Evolutionary conservation across 495 filamentous ascomycete genomes (phyloP).

Genomic region (Glonium stellatum): DNA sequence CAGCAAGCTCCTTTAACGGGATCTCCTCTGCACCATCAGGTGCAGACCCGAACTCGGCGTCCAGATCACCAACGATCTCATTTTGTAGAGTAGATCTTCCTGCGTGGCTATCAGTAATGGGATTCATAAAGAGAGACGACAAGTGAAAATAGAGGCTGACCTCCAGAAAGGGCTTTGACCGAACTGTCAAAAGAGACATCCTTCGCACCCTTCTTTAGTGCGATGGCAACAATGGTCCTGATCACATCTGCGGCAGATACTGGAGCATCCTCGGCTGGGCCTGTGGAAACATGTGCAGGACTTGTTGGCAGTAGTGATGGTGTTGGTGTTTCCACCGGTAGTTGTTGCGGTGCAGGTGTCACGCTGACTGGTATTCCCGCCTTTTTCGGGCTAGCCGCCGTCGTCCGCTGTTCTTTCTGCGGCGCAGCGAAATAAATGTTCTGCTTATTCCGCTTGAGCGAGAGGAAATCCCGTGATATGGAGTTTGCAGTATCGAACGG

Average conservation of each 20-base stretch:
- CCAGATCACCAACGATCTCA: slow-evolving; percentile 85
- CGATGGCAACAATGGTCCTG: slow-evolving; percentile 83
- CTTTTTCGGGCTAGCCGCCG: too few species aligned
- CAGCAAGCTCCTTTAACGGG: slow-evolving; percentile 88
- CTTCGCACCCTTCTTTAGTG: slow-evolving; percentile 79
- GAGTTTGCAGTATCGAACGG: slow-evolving; percentile 69
- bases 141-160: slow-evolving; percentile 44
- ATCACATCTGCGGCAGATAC: slow-evolving; percentile 83
- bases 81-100: slow-evolving; percentile 92
- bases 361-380: slow-evolving; percentile 40
- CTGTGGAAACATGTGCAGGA: slow-evolving; percentile 52
- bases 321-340: slow-evolving; percentile 39
- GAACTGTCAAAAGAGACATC: slow-evolving; percentile 90
- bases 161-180: slow-evolving; percentile 94
- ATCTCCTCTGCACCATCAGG: slow-evolving; percentile 97
- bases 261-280: slow-evolving; percentile 74
- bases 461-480: slow-evolving; percentile 64
- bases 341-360: slow-evolving; percentile 44
- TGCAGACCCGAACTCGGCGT: slow-evolving; percentile 93
- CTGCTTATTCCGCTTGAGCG: slow-evolving; percentile 96
- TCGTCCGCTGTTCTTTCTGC: slow-evolving; percentile 75
- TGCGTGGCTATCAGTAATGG: slow-evolving; percentile 32
- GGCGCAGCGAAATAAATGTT: slow-evolving; percentile 98
- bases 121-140: neutral
- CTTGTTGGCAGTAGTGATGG: slow-evolving; percentile 17